Evolutionary conservation across 352 stramenopile genomes (phyloP).

Genomic region (Phytophthora melonis): DNA sequence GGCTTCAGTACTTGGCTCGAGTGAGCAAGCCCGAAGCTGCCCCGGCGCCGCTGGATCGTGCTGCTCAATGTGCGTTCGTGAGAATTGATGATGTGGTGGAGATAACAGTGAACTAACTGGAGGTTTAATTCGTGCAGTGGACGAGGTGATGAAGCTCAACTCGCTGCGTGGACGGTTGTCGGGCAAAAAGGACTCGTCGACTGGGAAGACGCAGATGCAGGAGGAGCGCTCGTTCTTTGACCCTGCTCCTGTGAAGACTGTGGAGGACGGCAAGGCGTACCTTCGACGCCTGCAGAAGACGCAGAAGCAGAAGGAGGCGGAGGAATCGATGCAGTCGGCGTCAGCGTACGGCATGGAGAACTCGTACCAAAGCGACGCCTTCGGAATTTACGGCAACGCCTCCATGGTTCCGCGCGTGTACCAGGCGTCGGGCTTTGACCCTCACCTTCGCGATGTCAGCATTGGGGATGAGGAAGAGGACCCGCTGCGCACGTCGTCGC

Average conservation of each 20-base stretch:
- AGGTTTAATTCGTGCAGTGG: conserved; percentile 47
- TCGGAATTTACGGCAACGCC: conserved; percentile 75
- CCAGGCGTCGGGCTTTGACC: conserved; percentile 86
- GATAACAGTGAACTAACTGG: neutral
- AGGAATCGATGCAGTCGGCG: conserved; percentile 58
- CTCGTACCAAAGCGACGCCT: conserved; percentile 63
- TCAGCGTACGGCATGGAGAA: conserved; percentile 56
- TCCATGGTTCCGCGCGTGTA: conserved; percentile 82
- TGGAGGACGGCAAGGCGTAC: conserved; percentile 81
- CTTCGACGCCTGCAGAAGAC: conserved; percentile 68
- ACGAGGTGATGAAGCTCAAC: conserved; percentile 69
- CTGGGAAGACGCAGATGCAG: conserved; percentile 21
- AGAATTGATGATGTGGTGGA: neutral
- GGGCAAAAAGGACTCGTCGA: conserved; percentile 40
- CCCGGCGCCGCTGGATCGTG: conserved; percentile 35
- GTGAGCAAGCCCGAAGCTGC: conserved; percentile 33
- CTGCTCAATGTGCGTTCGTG: conserved; percentile 44
- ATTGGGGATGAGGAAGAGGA: conserved; percentile 74
- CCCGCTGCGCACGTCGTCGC: conserved; percentile 75
- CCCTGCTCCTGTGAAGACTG: conserved; percentile 60
- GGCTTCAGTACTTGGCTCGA: conserved; percentile 47
- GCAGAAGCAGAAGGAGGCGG: conserved; percentile 60
- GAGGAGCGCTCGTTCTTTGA: conserved; percentile 82
- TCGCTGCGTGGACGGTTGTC: conserved; percentile 62
- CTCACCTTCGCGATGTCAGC: conserved; percentile 65